A percentile compares a stretch with the other conserved stretches of the same genome.
Conservation (phyloP, 805 yeast genomes). For the Citeromyces matritensis region DNA sequence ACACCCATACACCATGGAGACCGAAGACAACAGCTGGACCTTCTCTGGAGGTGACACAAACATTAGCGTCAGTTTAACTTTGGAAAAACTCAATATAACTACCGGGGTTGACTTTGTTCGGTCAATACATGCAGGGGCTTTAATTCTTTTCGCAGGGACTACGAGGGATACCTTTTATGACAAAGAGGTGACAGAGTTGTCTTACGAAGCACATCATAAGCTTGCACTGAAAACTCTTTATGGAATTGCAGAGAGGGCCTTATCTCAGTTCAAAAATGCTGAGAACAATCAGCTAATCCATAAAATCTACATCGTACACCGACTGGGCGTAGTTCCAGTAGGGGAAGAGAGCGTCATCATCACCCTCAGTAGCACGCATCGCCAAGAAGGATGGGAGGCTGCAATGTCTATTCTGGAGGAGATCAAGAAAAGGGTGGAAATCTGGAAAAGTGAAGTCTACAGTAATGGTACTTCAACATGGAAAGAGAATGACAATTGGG, state of each 20-base stretch:
- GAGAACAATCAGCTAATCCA: slow-evolving; percentile 11
- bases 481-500: slow-evolving; percentile 20
- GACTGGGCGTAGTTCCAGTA: slow-evolving; percentile 31
- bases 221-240: slow-evolving; percentile 22
- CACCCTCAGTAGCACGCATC: slow-evolving; percentile 26
- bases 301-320: slow-evolving; percentile 24
- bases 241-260: slow-evolving; percentile 18
- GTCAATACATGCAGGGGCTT: slow-evolving; percentile 28
- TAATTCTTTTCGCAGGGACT: slow-evolving; percentile 33
- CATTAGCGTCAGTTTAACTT: slow-evolving; percentile 11
- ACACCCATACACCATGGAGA: too few species aligned
- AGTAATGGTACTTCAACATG: slow-evolving; percentile 25
- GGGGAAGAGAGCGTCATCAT: slow-evolving; percentile 28
- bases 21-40: too few species aligned
- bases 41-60: not conserved
- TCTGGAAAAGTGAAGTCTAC: slow-evolving; percentile 34
- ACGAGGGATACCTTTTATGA: slow-evolving; percentile 28
- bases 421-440: slow-evolving; percentile 27
- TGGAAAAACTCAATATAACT: slow-evolving; percentile 5
- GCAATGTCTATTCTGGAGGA: slow-evolving; percentile 26
- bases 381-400: slow-evolving; percentile 31
- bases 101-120: slow-evolving; percentile 22
- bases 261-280: slow-evolving; percentile 9
- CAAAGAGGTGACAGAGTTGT: slow-evolving; percentile 20
- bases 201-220: slow-evolving; percentile 30